These are phyloP conservation scores for Fusarium piperis DNA, from an alignment of 2,329 filamentous ascomycete species.

Conservation along the genomic window DNA sequence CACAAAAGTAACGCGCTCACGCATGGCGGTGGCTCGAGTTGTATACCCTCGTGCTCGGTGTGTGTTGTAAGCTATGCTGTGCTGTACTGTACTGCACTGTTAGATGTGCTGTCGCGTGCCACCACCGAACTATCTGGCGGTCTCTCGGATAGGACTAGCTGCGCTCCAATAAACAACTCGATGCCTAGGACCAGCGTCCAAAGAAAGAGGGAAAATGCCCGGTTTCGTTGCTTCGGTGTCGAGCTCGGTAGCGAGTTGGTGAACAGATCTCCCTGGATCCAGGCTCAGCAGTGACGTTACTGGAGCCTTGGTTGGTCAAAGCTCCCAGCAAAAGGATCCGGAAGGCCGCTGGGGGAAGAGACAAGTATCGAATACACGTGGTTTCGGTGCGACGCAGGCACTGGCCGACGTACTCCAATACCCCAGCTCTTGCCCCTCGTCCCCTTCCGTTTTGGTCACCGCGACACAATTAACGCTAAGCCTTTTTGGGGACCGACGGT, in stretches of 20 bases:
- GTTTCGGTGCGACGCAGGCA: constrained; percentile 17
- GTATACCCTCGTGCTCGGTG: neutral
- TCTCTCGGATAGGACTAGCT: constrained; percentile 8
- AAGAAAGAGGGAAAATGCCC: neutral
- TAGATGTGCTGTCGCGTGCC: constrained; percentile 32
- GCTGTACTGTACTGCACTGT: neutral
- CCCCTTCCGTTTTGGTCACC: constrained; percentile 36
- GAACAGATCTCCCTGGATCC: constrained; percentile 6
- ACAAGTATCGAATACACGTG: constrained; percentile 32
- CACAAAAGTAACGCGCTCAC: constrained; percentile 82
- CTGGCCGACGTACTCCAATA: constrained; percentile 25
- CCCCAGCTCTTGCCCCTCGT: constrained; percentile 10
- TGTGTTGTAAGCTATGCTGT: constrained; percentile 1
- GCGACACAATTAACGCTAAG: constrained; percentile 40
- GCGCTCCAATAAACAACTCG: neutral
- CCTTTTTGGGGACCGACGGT: constrained; percentile 49
- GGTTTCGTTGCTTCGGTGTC: constrained; percentile 14
- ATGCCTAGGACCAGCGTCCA: neutral
- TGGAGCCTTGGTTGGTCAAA: constrained; percentile 27
- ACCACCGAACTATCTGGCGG: constrained; percentile 6
- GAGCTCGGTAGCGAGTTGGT: constrained; percentile 20
- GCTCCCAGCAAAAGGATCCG: neutral
- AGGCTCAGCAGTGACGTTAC: constrained; percentile 7
- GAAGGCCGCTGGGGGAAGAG: neutral
- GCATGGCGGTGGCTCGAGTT: constrained; percentile 61